phyloP scores from a whole-genome alignment of 2,329 filamentous ascomycete species.

The Diaporthe ilicicola region DNA sequence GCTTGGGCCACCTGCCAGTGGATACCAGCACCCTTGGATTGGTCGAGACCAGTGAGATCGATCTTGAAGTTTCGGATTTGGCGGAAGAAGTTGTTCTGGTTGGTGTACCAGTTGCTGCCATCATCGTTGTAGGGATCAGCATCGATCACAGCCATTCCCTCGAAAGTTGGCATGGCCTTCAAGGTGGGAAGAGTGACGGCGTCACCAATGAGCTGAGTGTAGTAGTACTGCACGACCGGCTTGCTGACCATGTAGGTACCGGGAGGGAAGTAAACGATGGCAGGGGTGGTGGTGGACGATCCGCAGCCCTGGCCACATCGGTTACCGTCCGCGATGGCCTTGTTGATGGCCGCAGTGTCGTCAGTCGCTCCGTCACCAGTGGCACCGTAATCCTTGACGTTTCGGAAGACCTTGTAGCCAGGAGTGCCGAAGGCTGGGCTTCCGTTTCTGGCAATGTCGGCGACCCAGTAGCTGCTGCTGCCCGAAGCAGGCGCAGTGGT shows the following conservation, averaged over 20 bases:
- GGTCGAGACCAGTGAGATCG: constrained; percentile 73
- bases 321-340: constrained; percentile 77
- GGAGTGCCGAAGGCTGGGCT: constrained; percentile 67
- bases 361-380: constrained; percentile 75
- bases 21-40: constrained; percentile 71
- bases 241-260: constrained; percentile 85
- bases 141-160: constrained; percentile 89
- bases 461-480: constrained; percentile 72
- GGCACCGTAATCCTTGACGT: constrained; percentile 80
- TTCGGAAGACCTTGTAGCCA: constrained; percentile 78
- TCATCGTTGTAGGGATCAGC: constrained; percentile 79
- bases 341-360: constrained; percentile 89
- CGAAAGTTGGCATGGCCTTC: constrained; percentile 76
- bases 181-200: constrained; percentile 75
- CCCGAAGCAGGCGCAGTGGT: background rate
- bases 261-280: constrained; percentile 89
- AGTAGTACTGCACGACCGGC: constrained; percentile 87
- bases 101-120: constrained; percentile 79
- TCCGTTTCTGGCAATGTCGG: constrained; percentile 74
- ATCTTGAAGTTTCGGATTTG: constrained; percentile 85
- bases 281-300: constrained; percentile 83
- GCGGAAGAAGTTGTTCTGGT: constrained; percentile 87
- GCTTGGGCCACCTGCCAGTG: constrained; percentile 90
- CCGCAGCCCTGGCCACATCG: constrained; percentile 86
- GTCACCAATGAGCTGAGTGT: constrained; percentile 92